Evolutionary conservation across 495 filamentous ascomycete species (phyloP), one percentile per base, ranked within the genome.

Genomic region (Immersiella caudata): DNA sequence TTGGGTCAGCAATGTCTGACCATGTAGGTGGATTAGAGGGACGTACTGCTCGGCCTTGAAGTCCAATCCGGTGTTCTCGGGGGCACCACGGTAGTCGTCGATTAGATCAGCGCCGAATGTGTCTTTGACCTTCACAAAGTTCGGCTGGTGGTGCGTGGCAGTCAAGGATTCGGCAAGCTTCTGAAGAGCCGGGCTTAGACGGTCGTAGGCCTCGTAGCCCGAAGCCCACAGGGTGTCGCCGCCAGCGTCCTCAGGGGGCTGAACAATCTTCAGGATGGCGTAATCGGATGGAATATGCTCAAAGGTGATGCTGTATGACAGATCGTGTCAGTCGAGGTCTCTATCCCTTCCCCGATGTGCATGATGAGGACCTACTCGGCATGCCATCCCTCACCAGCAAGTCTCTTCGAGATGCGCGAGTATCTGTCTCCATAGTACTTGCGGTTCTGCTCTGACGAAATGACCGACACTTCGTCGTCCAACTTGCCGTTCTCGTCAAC

Each of bases 181-280:
- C 71, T 86, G 86, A 71, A 88, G 84, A 0, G 86, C 79, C 6
- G 84, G 73, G 0, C 86, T 89, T 40, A 92, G 74, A 8, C 88
- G 86, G 72, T 92, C 90, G 70, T 89, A 93, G 3, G 88, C 80
- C 67, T 92, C 90, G 67, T 91, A 92, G 0, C 87, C 88, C 0
- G 84, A 87, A 3, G 88, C 89, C 88, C 87, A 91, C 4, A 92
- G 80, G 1, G 86, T 88, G 71, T 89, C 89, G 24, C 89, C 89
- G 7, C 89, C 89, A 0, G 84, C 87, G 49, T 79, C 76, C 60
- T 80, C 78, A 1, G 90, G 89, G 1, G 88, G 79, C 36, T 84
- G 78, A 26, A 81, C 80, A 24, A 91, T 74, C 58, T 84, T 83
- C 6, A 89, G 80, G 36, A 82, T 82, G 3, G 87, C 84, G 67